Percentiles rank a stretch among this genome's conserved stretches.
phyloP scores from a whole-genome alignment of 441 rosid species.

The Codiaeum variegatum region DNA sequence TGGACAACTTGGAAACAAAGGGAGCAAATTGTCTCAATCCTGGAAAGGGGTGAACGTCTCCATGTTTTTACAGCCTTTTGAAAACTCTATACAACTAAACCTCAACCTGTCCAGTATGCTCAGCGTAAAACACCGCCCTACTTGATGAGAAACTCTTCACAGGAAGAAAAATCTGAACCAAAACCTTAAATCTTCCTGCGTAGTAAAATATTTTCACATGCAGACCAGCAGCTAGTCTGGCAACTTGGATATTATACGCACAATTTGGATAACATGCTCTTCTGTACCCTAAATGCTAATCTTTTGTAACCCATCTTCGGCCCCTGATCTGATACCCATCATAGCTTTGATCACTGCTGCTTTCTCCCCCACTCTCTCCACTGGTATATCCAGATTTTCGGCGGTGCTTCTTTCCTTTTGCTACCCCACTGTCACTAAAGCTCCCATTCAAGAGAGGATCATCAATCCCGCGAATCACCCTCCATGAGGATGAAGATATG shows the following conservation, averaged over 20 bases:
- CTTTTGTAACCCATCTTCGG: constrained; percentile 67
- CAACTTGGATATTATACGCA: background rate
- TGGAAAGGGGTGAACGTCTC: too few species aligned
- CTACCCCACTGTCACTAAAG: constrained; percentile 71
- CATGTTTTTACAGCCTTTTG: constrained; percentile 4
- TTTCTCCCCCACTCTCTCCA: constrained; percentile 97
- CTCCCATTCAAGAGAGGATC: constrained; percentile 95
- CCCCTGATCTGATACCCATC: constrained; percentile 7
- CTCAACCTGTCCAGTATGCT: background rate
- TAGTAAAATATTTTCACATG: background rate
- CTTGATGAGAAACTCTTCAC: constrained; percentile 7
- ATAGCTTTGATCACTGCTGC: constrained; percentile 75
- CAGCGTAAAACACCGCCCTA: background rate
- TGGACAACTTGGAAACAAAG: background rate
- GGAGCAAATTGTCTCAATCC: background rate
- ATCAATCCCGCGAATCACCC: constrained; percentile 93
- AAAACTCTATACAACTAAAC: constrained; percentile 23
- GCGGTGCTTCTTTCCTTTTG: constrained; percentile 70
- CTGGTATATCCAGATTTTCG: constrained; percentile 70
- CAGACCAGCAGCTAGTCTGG: background rate
- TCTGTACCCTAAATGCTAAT: background rate
- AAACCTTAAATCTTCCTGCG: constrained; percentile 22
- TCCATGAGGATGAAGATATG: constrained; percentile 48
- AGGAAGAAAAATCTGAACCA: constrained; percentile 24
- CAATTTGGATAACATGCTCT: background rate